Base-by-base conservation (phyloP, 805 yeast species). In the Candida ponderosae region DNA sequence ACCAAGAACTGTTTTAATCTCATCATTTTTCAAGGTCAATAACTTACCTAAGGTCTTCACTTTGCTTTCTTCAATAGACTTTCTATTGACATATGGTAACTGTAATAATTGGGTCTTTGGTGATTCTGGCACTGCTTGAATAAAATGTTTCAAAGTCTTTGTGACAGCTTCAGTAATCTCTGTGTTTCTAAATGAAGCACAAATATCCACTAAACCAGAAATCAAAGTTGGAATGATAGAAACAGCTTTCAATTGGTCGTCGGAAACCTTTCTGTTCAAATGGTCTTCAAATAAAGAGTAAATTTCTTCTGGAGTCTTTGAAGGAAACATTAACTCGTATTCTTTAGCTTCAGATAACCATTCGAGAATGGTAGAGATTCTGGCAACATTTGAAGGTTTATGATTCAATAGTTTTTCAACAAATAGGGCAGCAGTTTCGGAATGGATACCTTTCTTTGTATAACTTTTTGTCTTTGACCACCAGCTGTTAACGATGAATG, bases 401-500 rank as follows among this genome's bases (percentile, higher is more conserved):
- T 72, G 73, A 60, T 87, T 89, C 42, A 86, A 72, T 53, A 87
- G 60, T 44, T 73, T 70, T 48, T 83, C 81, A 33, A 85, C 79
- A 53, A 83, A 85, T 39, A 66, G 55, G 4, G 84, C 74, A 5
- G 98, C 96, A n/a, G 97, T 83, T 20, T 76, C 74, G 35, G 82
- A 79, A 46, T 84, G 85, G 41, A 93, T 67, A 4, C 96, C 96
- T 47, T 76, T 77, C 48, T 80, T 84, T 20, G 96, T 93, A 53
- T 76, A 78, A 3, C 81, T 65, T 55, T 81, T 83, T 36, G 87
- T 86, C 38, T 76, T 78, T 33, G 68, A 66, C 99, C 99, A 93
- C 96, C 97, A 90, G 21, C 68, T 65, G 30, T 87, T 83, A 23
- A 94, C 97, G 33, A 83, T 59, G 37, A 67, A 66, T 3, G 98